These are phyloP conservation scores for Ambrosia trifida DNA, from an alignment of 129 eudicot species.

Conservation along the genomic window DNA sequence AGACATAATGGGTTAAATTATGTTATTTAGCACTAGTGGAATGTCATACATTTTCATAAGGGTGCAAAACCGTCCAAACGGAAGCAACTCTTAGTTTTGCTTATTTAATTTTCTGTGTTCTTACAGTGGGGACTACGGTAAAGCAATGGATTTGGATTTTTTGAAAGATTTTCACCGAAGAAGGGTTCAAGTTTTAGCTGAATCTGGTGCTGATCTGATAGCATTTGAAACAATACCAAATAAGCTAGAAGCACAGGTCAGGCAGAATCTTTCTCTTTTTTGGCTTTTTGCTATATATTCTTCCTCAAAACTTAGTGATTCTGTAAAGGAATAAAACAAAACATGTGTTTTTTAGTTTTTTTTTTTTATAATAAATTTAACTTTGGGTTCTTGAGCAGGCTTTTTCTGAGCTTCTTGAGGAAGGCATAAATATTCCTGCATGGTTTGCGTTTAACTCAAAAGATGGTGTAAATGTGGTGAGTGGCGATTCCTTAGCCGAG, in stretches of 20 bases:
- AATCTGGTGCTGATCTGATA: constrained; percentile 75
- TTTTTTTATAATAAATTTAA: background rate
- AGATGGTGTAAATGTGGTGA: constrained; percentile 70
- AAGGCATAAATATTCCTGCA: constrained; percentile 64
- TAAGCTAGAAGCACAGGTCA: constrained; percentile 76
- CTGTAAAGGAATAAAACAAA: background rate
- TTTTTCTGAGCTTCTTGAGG: constrained; percentile 81
- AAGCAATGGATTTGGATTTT: constrained; percentile 43
- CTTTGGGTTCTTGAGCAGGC: constrained; percentile 46
- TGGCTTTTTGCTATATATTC: background rate
- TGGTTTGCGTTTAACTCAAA: constrained; percentile 81
- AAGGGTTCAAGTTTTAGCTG: constrained; percentile 79
- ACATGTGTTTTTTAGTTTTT: background rate
- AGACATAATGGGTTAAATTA: background rate
- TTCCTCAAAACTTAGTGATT: background rate
- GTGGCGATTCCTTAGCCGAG: constrained; percentile 72
- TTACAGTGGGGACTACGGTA: constrained; percentile 68
- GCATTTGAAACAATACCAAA: constrained; percentile 88
- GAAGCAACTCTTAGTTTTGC: constrained; percentile 12
- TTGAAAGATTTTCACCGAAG: constrained; percentile 72
- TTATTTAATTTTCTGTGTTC: background rate
- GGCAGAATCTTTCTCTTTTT: background rate
- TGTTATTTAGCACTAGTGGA: background rate
- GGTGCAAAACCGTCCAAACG: no score
- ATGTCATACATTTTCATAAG: background rate